These are phyloP conservation scores for Ophiocordyceps robertsii DNA, from an alignment of 2,329 filamentous ascomycete species.

Conservation along the genomic window DNA sequence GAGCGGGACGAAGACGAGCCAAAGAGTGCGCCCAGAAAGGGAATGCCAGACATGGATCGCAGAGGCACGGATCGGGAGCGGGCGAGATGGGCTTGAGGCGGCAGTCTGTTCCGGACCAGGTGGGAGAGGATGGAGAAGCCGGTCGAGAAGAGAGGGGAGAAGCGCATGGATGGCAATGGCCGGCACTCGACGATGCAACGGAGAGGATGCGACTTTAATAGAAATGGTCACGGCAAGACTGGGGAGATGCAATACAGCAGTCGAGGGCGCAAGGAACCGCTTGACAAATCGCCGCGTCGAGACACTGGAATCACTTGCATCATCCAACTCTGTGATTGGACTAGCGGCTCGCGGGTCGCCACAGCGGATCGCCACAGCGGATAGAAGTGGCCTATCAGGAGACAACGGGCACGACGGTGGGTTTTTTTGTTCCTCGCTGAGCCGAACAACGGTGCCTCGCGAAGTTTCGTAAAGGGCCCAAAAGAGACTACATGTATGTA, in stretches of 20 bases:
- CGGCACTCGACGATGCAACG: background rate
- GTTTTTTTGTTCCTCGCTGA: too few species aligned
- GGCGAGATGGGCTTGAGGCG: slow-evolving; percentile 6
- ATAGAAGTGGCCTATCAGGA: too few species aligned
- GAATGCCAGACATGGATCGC: slow-evolving; percentile 61
- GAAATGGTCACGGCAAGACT: background rate
- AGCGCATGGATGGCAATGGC: slow-evolving; percentile 27
- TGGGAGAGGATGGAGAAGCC: slow-evolving; percentile 35
- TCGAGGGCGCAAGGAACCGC: too few species aligned
- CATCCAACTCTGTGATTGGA: too few species aligned
- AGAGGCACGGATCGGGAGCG: slow-evolving; percentile 14
- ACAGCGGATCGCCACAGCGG: too few species aligned
- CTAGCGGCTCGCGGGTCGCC: too few species aligned
- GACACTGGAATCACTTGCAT: too few species aligned
- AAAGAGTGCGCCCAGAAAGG: slow-evolving; percentile 68
- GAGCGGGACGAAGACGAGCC: slow-evolving; percentile 42
- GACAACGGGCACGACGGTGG: too few species aligned
- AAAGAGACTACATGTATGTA: too few species aligned
- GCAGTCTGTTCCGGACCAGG: slow-evolving; percentile 16
- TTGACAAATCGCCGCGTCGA: too few species aligned
- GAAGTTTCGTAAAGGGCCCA: too few species aligned
- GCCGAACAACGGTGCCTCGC: too few species aligned
- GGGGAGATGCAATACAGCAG: background rate
- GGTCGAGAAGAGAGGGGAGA: slow-evolving; percentile 30
- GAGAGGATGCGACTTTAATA: background rate